These are phyloP conservation scores for Marasmius sp. DNA, from an alignment of 1,284 basidiomycete species.

Conservation along the genomic window DNA sequence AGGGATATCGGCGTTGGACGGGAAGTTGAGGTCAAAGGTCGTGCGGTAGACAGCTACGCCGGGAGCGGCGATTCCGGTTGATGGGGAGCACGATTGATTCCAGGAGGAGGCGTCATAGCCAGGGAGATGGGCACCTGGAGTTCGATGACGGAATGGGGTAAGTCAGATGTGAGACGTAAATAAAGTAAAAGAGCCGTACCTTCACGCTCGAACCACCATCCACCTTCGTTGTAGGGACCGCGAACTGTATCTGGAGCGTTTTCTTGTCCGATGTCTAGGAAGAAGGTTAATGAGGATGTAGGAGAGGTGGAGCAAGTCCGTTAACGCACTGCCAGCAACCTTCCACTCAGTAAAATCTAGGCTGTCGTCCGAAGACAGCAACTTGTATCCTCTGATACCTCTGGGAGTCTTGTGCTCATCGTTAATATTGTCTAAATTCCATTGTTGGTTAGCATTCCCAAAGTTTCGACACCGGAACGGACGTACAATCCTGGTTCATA, in stretches of 20 bases:
- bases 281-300: neutral
- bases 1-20: constrained; percentile 36
- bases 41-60: constrained; percentile 46
- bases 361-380: constrained; percentile 29
- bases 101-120: constrained; percentile 38
- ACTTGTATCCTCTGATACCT: constrained; percentile 45
- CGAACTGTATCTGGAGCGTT: constrained; percentile 36
- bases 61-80: constrained; percentile 31
- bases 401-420: constrained; percentile 39
- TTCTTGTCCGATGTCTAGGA: constrained; percentile 31
- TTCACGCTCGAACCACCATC: constrained; percentile 47
- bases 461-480: neutral
- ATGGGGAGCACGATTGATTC: constrained; percentile 32
- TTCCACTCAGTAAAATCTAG: constrained; percentile 44
- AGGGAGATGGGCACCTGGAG: constrained; percentile 42
- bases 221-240: constrained; percentile 51
- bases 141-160: neutral
- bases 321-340: constrained; percentile 45
- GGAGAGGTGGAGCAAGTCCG: neutral
- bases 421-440: constrained; percentile 25
- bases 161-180: neutral
- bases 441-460: neutral
- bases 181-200: constrained; percentile 29
- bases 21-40: constrained; percentile 40
- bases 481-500: constrained; percentile 34